Evolutionary conservation across 2,329 filamentous ascomycete genomes (phyloP).

Genomic region (Xylariales sp.): DNA sequence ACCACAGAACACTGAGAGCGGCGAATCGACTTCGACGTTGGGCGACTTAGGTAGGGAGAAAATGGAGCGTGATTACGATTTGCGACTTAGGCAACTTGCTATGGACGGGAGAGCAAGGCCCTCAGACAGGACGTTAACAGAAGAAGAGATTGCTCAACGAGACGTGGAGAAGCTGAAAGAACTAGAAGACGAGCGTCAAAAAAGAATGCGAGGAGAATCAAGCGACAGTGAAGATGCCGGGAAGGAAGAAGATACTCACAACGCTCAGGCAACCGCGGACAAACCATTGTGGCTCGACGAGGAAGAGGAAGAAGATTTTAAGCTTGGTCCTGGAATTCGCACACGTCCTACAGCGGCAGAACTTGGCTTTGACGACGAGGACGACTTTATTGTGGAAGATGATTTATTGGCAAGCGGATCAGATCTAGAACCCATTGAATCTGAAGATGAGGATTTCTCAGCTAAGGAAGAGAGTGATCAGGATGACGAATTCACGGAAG

Average conservation of each 20-base stretch:
- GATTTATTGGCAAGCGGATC: constrained; percentile 87
- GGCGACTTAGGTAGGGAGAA: constrained; percentile 71
- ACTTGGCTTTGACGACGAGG: constrained; percentile 88
- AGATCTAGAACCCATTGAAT: constrained; percentile 68
- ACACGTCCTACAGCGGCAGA: constrained; percentile 67
- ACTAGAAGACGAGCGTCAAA: constrained; percentile 83
- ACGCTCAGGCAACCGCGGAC: constrained; percentile 8
- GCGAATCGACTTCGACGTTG: constrained; percentile 48
- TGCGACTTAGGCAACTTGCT: constrained; percentile 82
- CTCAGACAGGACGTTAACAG: constrained; percentile 88
- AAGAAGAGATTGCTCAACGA: constrained; percentile 83
- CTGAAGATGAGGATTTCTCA: constrained; percentile 36
- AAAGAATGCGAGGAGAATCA: constrained; percentile 81
- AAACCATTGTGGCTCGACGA: constrained; percentile 46
- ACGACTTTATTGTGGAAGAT: constrained; percentile 92
- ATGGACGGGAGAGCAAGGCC: constrained; percentile 88
- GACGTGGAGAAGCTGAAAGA: constrained; percentile 81
- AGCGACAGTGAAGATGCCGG: constrained; percentile 55
- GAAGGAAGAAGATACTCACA: constrained; percentile 43
- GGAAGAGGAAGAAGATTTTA: constrained; percentile 67
- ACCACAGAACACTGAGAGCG: constrained; percentile 50
- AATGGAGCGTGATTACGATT: constrained; percentile 89
- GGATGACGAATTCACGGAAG: constrained; percentile 76
- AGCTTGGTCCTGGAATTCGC: constrained; percentile 69
- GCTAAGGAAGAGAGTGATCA: constrained; percentile 56